Base-by-base conservation (phyloP, 352 stramenopile species). In the Hyaloperonospora brassicae region DNA sequence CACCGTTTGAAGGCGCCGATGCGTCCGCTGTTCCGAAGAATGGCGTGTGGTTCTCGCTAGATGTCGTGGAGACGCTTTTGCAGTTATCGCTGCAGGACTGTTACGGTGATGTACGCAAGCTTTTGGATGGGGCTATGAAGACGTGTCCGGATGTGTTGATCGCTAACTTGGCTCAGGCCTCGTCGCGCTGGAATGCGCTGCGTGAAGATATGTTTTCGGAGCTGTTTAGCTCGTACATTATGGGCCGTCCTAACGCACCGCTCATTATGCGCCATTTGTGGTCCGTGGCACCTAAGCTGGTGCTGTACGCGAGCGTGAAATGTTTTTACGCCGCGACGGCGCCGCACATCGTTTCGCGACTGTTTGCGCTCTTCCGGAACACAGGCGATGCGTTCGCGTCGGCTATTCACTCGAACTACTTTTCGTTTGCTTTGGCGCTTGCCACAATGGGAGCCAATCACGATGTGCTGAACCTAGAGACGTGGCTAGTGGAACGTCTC, bases 121-220 rank as follows among this genome's bases (percentile, higher is more conserved):
- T 94, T 5, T 65, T 94, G 42, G 81, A 92, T 55, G 55, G 63
- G 12, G 79, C 81, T 2, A 92, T 91, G 79, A 89, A 91, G 61
- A 79, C 58, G 27, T 94, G 84, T 34, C 84, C 84, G 0, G 84
- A 94, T 53, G 81, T 94, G 25, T 61, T 94, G 47, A 94, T 94
- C 45, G 84, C 84, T 13, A 94, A 94, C 57, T 50, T 94, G 38
- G 84, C 84, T 12, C 78, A 91, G 39, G 75, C 79, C 0, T 74
- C 80, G 7, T 67, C 82, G 49, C 78, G 73, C 11, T 94, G 81
- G 81, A 94, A 92, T 59, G 79, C 73, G 14, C 50, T 94, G 21
- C 82, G 82, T 13, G 84, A 92, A 42, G 81, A 94, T 39, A 69
- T 94, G 13, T 94, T 94, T 57, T 87, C 81, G n/a, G 84, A 94